Base-by-base conservation (phyloP, 139 green algal species). In the Eudorina sp. region DNA sequence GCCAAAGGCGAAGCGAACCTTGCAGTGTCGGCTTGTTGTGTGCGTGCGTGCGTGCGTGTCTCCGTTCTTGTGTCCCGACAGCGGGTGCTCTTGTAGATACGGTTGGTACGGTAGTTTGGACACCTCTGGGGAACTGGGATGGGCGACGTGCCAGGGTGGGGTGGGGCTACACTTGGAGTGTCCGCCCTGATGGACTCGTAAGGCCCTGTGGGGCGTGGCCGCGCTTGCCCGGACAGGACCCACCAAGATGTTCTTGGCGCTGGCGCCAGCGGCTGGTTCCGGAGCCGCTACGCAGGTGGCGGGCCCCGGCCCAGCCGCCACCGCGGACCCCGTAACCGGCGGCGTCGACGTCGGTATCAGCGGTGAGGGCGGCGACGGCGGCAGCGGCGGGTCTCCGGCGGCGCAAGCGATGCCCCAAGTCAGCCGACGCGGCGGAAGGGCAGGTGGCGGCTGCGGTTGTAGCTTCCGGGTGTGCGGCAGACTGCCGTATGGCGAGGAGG, bases 211-310 rank as follows among this genome's bases (percentile, higher is more conserved):
- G 25, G 23, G 31, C 14, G 18, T 77, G 69, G 2, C 34, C 34
- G 9, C 3, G 13, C 69, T 1, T 77, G 31, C 70, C 14, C 43
- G 19, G 16, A 79, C 66, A 87, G 81, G 45, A 0, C 81, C 81
- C 34, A 87, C 81, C 14, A 62, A 55, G 40, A 66, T 87, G 81
- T 87, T 68, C 62, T 5, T 87, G 31, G 62, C 81, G 4, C 18
- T 87, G 11, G 58, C 41, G 9, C 62, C 80, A 13, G 23, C 80
- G 0, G 11, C 3, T 40, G 8, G 0, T 23, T 19, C 76, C 31
- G 16, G n/a, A 3, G 46, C 18, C 31, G 48, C 74, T 18, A 27
- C 74, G 74, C 16, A 45, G 9, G 29, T 31, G 14, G 46, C 77
- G 40, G 53, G 43, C 0, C 16, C 51, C 6, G 53, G 13, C 3